phyloP scores from a whole-genome alignment of 345 rosid species.

The Zanthoxylum bungeanum region DNA sequence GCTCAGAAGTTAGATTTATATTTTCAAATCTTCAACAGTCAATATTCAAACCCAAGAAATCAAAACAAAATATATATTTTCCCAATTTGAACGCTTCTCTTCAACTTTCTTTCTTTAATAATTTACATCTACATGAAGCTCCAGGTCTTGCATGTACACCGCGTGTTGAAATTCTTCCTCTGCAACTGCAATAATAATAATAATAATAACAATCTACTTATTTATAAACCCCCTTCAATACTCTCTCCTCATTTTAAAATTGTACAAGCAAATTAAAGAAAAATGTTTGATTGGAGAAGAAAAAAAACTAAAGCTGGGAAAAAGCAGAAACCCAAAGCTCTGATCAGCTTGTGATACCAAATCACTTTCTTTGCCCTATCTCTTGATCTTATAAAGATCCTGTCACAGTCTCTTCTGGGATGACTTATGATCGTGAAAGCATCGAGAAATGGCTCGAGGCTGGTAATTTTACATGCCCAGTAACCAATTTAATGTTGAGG shows the following conservation, averaged over 20 bases:
- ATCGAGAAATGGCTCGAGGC: slow-evolving; percentile 72
- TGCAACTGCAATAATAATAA: not conserved
- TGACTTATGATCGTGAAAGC: slow-evolving; percentile 79
- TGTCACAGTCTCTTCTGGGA: slow-evolving; percentile 72
- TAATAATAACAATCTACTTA: not conserved
- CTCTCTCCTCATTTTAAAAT: too few relatives aligned
- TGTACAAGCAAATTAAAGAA: too few relatives aligned
- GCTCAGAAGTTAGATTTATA: not conserved
- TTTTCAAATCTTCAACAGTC: slow-evolving; percentile 38
- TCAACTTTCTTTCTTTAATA: not conserved
- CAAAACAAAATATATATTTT: too few relatives aligned
- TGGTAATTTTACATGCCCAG: slow-evolving; percentile 72
- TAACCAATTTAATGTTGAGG: slow-evolving; percentile 38
- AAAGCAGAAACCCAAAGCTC: not conserved
- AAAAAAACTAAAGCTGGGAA: slow-evolving; percentile 8
- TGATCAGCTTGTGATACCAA: slow-evolving; percentile 40
- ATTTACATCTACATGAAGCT: not conserved
- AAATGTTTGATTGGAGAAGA: slow-evolving; percentile 47
- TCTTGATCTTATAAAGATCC: slow-evolving; percentile 76
- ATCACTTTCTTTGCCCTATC: slow-evolving; percentile 74
- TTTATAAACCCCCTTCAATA: not conserved
- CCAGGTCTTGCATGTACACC: slow-evolving; percentile 23
- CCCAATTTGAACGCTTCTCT: slow-evolving; percentile 32
- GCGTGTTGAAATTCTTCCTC: slow-evolving; percentile 13
- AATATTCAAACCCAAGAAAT: slow-evolving; percentile 42